Percentiles rank a stretch among this genome's conserved stretches.
Conservation (phyloP, 371 early-diverging fungal genomes). For the Chytridium lagenaria region DNA sequence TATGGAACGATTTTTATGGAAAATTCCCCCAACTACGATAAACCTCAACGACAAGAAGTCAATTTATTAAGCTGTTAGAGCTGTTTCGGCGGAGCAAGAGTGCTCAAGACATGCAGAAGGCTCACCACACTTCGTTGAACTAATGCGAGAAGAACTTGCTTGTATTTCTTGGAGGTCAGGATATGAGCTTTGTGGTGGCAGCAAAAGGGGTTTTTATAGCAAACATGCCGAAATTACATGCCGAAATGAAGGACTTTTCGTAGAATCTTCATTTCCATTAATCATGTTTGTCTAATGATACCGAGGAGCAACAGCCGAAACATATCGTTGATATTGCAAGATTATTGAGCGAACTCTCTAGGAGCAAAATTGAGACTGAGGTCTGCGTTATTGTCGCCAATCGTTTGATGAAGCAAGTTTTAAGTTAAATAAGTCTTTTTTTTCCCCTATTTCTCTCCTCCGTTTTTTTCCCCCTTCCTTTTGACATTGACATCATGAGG, state of each 20-base stretch:
- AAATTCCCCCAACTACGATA: constrained; percentile 38
- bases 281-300: neutral
- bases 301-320: neutral
- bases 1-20: constrained; percentile 17
- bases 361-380: neutral
- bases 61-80: constrained; percentile 47
- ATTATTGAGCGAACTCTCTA: neutral
- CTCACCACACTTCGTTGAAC: constrained; percentile 10
- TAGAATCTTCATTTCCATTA: neutral
- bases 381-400: neutral
- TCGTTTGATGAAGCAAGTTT: neutral
- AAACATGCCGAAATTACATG: too few relatives aligned
- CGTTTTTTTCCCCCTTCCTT: too few relatives aligned
- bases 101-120: constrained; percentile 29
- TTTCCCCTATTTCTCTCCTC: too few relatives aligned
- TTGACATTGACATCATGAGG: too few relatives aligned
- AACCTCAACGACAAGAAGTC: constrained; percentile 29
- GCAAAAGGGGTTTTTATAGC: constrained; percentile 33
- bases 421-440: too few relatives aligned
- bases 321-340: neutral
- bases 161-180: constrained; percentile 38
- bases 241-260: constrained; percentile 31
- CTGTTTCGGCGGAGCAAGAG: constrained; percentile 40
- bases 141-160: constrained; percentile 28
- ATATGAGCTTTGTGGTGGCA: constrained; percentile 28